Percentiles rank a stretch among this genome's conserved stretches.
phyloP scores from a whole-genome alignment of 495 filamentous ascomycete species.

The Daldinia decipiens region DNA sequence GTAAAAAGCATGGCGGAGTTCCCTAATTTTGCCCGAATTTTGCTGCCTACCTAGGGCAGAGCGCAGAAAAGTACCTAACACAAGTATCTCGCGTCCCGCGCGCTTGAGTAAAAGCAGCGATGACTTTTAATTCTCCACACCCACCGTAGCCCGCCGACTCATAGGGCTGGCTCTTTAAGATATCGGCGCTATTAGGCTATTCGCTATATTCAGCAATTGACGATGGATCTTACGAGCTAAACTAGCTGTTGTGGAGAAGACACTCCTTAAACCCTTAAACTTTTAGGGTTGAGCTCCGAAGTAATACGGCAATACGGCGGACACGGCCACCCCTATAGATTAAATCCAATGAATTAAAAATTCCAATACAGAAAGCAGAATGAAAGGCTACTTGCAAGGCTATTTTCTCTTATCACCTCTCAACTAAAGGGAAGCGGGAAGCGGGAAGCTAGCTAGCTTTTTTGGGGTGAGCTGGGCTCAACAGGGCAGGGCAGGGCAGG shows the following conservation, averaged over 20 bases:
- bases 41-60: background rate
- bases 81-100: constrained; percentile 2
- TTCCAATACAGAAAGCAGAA: background rate
- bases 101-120: constrained; percentile 37
- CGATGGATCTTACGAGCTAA: constrained; percentile 4
- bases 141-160: constrained; percentile 16
- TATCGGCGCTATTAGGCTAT: constrained; percentile 23
- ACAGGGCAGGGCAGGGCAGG: constrained; percentile 1
- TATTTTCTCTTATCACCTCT: background rate
- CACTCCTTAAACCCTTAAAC: background rate
- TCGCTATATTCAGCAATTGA: background rate
- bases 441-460: background rate
- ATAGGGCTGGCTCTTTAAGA: constrained; percentile 34
- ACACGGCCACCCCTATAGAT: background rate
- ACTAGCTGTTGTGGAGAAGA: background rate
- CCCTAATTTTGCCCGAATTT: constrained; percentile 40
- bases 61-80: background rate
- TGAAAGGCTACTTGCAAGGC: background rate
- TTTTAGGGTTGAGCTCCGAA: background rate
- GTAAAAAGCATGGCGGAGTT: constrained; percentile 9
- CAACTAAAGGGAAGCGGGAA: background rate
- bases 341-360: background rate
- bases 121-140: background rate
- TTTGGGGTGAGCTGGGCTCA: background rate
- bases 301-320: background rate